Percentiles rank a stretch among this genome's conserved stretches.
phyloP scores from a whole-genome alignment of 1,139 yeast species.

The Saccharomycopsis crataegensis region DNA sequence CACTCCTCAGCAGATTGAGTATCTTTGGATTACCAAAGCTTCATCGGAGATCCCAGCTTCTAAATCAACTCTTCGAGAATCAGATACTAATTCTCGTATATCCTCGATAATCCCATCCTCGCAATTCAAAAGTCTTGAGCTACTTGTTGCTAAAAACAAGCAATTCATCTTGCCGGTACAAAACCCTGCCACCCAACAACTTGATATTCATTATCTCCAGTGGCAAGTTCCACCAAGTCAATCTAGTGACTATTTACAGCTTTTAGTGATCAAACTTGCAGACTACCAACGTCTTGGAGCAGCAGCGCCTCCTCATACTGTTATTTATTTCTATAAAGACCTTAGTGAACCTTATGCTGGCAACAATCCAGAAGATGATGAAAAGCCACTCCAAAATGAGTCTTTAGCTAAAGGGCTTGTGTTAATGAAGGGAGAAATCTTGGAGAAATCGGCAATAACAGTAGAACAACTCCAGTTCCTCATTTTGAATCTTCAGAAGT shows the following conservation, averaged over 20 bases:
- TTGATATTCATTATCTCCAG: slow-evolving; percentile 18
- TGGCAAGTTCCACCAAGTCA: slow-evolving; percentile 12
- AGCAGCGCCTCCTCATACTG: slow-evolving; percentile 12
- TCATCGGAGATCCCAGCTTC: background rate
- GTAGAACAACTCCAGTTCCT: slow-evolving; percentile 11
- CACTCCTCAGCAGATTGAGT: slow-evolving; percentile 13
- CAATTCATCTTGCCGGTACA: slow-evolving; percentile 16
- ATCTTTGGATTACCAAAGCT: slow-evolving; percentile 13
- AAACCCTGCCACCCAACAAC: slow-evolving; percentile 10
- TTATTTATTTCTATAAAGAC: slow-evolving; percentile 16
- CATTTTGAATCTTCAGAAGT: slow-evolving; percentile 17
- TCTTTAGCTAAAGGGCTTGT: slow-evolving; percentile 14
- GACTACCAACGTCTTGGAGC: slow-evolving; percentile 14
- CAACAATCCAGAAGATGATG: background rate
- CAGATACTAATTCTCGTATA: slow-evolving; percentile 1
- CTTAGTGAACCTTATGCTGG: background rate
- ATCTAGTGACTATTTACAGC: slow-evolving; percentile 3
- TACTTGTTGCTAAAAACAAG: slow-evolving; percentile 1
- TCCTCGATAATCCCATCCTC: slow-evolving; percentile 8
- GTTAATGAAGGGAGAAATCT: slow-evolving; percentile 18
- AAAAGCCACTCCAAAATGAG: background rate
- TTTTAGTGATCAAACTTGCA: slow-evolving; percentile 9
- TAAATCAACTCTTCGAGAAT: background rate
- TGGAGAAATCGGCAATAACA: slow-evolving; percentile 2
- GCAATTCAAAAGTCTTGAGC: slow-evolving; percentile 5